A percentile compares a stretch with the other conserved stretches of the same genome.
Evolutionary conservation across 192 early-diverging fungal genomes (phyloP).

Genomic region (Dissophora globulifera): DNA sequence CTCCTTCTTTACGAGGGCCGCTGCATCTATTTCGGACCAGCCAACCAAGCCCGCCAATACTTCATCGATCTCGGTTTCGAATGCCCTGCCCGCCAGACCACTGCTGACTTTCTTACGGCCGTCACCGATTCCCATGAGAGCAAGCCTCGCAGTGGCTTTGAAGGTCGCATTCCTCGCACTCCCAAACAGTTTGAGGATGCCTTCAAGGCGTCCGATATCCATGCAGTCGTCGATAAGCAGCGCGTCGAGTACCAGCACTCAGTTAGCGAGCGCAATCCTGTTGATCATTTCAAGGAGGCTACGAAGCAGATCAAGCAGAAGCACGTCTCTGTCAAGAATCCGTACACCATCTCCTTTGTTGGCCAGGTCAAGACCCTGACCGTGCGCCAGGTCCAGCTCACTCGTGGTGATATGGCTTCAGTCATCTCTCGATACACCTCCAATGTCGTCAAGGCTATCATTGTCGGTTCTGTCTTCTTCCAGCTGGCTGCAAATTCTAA

Average conservation of each 20-base stretch:
- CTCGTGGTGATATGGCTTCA: conserved; percentile 62
- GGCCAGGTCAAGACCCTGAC: conserved; percentile 71
- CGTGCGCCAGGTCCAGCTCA: conserved; percentile 71
- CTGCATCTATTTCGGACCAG: conserved; percentile 77
- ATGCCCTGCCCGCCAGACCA: conserved; percentile 73
- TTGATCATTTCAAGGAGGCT: conserved; percentile 56
- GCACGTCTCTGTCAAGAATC: conserved; percentile 61
- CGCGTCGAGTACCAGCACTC: conserved; percentile 57
- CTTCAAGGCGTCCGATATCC: conserved; percentile 61
- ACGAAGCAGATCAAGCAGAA: conserved; percentile 68
- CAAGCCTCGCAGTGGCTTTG: conserved; percentile 65
- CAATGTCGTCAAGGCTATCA: conserved; percentile 70
- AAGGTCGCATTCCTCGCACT: conserved; percentile 64
- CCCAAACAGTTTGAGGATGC: conserved; percentile 71
- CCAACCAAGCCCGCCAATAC: conserved; percentile 64
- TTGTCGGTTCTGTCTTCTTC: conserved; percentile 79
- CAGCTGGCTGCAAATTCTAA: conserved; percentile 61
- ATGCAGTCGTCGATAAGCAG: conserved; percentile 49
- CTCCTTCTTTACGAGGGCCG: conserved; percentile 74
- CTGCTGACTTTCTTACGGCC: conserved; percentile 79
- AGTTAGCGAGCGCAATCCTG: conserved; percentile 42
- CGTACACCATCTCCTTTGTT: conserved; percentile 72
- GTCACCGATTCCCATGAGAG: conserved; percentile 71
- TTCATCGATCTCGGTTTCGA: conserved; percentile 71
- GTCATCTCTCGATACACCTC: conserved; percentile 64